phyloP scores from a whole-genome alignment of 208 protist genomes.

The Jaenimonas drosophilae region DNA sequence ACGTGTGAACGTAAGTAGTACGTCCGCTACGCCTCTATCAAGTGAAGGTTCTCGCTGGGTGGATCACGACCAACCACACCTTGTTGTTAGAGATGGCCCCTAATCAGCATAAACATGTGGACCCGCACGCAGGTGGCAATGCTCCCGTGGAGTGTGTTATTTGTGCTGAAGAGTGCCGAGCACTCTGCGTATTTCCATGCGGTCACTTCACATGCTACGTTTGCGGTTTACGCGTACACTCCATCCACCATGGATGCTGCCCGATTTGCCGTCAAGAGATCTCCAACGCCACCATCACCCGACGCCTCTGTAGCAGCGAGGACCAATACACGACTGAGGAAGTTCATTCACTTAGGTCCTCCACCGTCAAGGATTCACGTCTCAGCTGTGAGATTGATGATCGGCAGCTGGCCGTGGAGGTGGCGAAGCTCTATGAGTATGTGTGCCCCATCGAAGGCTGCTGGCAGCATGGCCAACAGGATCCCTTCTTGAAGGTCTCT shows the following conservation, averaged over 20 bases:
- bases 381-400: constrained; percentile 58
- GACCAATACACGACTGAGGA: constrained; percentile 56
- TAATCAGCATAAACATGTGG: too few relatives aligned
- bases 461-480: constrained; percentile 55
- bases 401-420: constrained; percentile 25
- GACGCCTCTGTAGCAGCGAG: constrained; percentile 17
- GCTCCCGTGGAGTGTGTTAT: constrained; percentile 80
- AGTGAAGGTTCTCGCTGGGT: too few relatives aligned
- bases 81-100: too few relatives aligned
- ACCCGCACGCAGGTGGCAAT: too few relatives aligned
- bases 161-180: constrained; percentile 53
- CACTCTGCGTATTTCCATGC: constrained; percentile 67
- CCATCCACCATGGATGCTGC: constrained; percentile 33
- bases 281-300: constrained; percentile 39
- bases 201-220: constrained; percentile 77
- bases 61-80: too few relatives aligned
- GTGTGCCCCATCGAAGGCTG: constrained; percentile 61
- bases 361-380: constrained; percentile 15
- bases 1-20: too few relatives aligned
- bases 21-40: too few relatives aligned
- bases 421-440: constrained; percentile 63
- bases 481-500: constrained; percentile 54
- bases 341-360: constrained; percentile 20
- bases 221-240: constrained; percentile 77
- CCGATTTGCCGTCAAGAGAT: constrained; percentile 58